Conservation (phyloP, 495 filamentous ascomycete species). For the Coniosporium apollinis region DNA sequence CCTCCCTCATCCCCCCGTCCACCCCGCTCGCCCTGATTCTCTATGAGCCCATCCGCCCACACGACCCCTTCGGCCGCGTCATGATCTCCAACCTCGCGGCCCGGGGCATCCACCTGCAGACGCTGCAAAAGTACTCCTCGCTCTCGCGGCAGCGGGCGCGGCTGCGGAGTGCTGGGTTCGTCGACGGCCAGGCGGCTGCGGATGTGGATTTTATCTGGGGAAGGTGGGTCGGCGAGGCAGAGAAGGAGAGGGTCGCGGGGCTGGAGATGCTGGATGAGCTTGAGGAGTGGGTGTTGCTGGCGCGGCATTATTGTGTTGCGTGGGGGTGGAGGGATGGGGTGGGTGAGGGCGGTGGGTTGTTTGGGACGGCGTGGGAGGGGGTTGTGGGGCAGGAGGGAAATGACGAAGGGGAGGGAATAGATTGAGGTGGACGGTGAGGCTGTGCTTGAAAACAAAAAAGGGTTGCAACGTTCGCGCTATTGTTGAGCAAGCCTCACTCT, state of each 20-base stretch:
- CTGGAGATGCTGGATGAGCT: conserved; percentile 89
- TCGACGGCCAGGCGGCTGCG: conserved; percentile 34
- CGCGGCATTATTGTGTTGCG: conserved; percentile 73
- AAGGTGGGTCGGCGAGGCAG: conserved; percentile 48
- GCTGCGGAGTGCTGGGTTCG: conserved; percentile 45
- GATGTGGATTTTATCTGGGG: conserved; percentile 65
- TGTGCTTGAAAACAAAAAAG: too few relatives aligned
- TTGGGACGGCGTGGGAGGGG: conserved; percentile 10
- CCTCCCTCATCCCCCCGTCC: conserved; percentile 28
- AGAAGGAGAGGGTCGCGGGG: conserved; percentile 61
- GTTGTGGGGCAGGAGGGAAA: conserved; percentile 4
- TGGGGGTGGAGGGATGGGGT: conserved; percentile 57
- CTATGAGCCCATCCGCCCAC: conserved; percentile 76
- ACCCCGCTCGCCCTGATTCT: conserved; percentile 47
- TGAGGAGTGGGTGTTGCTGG: conserved; percentile 84
- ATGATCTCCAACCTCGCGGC: conserved; percentile 85
- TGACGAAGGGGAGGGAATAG: neutral
- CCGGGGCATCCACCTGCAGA: conserved; percentile 72
- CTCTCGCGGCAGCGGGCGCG: conserved; percentile 48
- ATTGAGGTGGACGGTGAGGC: too few relatives aligned
- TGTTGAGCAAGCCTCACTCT: too few relatives aligned
- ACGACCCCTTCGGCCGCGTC: conserved; percentile 70
- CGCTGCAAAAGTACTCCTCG: conserved; percentile 51
- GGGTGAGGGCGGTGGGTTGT: conserved; percentile 11
- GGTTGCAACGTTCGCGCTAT: too few relatives aligned